Percentiles rank a stretch among this genome's conserved stretches.
phyloP scores from a whole-genome alignment of 495 filamentous ascomycete genomes.

The Penicillium roqueforti region DNA sequence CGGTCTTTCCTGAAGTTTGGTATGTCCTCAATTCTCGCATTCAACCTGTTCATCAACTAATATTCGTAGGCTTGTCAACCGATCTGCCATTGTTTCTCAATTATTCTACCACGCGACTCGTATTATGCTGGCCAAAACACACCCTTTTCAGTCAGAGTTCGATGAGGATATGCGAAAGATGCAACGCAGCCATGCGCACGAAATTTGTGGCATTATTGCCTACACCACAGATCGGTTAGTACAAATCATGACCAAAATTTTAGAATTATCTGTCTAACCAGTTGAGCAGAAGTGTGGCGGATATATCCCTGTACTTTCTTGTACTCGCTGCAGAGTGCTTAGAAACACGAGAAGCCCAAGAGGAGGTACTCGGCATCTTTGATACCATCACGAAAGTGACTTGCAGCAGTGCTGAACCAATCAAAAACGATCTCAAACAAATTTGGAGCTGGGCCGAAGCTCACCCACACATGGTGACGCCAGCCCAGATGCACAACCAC shows the following conservation, averaged over 20 bases:
- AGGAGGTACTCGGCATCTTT: constrained; percentile 77
- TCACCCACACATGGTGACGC: constrained; percentile 24
- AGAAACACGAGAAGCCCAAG: constrained; percentile 64
- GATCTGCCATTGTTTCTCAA: constrained; percentile 72
- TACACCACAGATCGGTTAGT: constrained; percentile 71
- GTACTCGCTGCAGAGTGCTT: constrained; percentile 75
- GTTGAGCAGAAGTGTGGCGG: constrained; percentile 58
- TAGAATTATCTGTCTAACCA: not conserved
- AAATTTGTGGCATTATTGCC: constrained; percentile 83
- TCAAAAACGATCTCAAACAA: constrained; percentile 64
- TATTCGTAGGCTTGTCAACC: constrained; percentile 67
- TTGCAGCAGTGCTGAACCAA: constrained; percentile 68
- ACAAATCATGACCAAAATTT: not conserved
- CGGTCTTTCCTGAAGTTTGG: constrained; percentile 85
- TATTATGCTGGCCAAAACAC: constrained; percentile 72
- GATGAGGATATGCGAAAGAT: constrained; percentile 60
- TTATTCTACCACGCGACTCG: constrained; percentile 90
- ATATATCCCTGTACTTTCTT: constrained; percentile 72
- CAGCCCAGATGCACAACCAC: constrained; percentile 22
- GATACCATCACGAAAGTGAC: constrained; percentile 70
- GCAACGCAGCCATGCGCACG: constrained; percentile 66
- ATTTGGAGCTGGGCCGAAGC: constrained; percentile 69
- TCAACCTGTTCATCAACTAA: constrained; percentile 11
- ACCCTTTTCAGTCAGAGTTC: constrained; percentile 59
- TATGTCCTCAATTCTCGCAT: constrained; percentile 35